phyloP scores from a whole-genome alignment of 257 asterid species.

The Haberlea rhodopensis region DNA sequence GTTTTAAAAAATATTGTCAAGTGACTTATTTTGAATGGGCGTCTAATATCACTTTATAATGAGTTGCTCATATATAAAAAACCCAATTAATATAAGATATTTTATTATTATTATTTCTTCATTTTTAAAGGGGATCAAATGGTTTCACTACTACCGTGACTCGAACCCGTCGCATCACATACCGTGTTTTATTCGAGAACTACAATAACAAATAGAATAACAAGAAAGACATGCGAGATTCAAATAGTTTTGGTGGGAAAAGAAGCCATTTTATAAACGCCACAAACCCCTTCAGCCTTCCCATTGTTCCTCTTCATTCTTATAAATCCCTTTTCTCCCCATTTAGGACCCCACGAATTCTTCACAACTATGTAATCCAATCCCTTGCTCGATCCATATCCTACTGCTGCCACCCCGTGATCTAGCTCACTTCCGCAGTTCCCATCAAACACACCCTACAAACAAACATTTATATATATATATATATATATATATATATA shows the following conservation, averaged over 20 bases:
- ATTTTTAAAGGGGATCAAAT: too few relatives aligned
- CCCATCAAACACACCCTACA: constrained; percentile 62
- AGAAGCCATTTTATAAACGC: constrained; percentile 62
- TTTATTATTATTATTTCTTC: too few relatives aligned
- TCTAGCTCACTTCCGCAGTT: constrained; percentile 53
- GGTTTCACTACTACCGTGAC: too few relatives aligned
- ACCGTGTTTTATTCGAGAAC: too few relatives aligned
- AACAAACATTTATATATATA: constrained; percentile 1
- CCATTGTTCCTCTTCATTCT: constrained; percentile 58
- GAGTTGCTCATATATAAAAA: too few relatives aligned
- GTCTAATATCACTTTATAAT: too few relatives aligned
- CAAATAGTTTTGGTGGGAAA: constrained; percentile 52
- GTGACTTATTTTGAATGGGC: too few relatives aligned
- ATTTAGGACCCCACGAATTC: constrained; percentile 63
- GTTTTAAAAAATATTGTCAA: too few relatives aligned
- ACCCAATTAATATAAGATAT: too few relatives aligned
- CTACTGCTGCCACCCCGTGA: constrained; percentile 69
- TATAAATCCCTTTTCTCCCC: constrained; percentile 69
- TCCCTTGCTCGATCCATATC: constrained; percentile 53
- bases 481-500: background rate
- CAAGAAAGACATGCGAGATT: background rate
- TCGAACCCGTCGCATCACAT: too few relatives aligned
- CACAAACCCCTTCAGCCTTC: constrained; percentile 53
- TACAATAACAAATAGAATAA: too few relatives aligned
- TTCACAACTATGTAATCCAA: constrained; percentile 47